Conservation (phyloP, 1,284 basidiomycete genomes). For the Pseudozyma sp. region DNA sequence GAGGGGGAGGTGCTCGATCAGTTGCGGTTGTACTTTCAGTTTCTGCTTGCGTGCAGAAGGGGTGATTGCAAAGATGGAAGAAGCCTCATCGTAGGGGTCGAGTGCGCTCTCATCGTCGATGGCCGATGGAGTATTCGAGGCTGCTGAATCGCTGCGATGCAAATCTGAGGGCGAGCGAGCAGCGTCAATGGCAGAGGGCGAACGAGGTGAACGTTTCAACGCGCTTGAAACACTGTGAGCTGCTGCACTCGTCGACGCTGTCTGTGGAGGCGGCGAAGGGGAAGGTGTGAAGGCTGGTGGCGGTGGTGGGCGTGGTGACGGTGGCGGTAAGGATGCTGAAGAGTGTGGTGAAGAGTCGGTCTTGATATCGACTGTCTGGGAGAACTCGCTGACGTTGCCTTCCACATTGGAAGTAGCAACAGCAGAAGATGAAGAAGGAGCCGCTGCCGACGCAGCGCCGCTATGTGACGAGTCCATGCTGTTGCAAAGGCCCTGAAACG, state of each 20-base stretch:
- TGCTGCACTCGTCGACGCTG: not conserved
- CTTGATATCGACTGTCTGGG: constrained; percentile 4
- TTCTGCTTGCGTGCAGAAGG: constrained; percentile 29
- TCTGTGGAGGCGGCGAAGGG: constrained; percentile 34
- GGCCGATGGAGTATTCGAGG: constrained; percentile 11
- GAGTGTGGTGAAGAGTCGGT: constrained; percentile 15
- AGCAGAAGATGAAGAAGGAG: not conserved
- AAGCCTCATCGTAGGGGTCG: constrained; percentile 16
- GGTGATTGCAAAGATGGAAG: constrained; percentile 15
- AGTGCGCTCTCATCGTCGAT: constrained; percentile 20
- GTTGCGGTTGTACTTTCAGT: constrained; percentile 44
- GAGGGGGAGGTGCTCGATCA: constrained; percentile 53
- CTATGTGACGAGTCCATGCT: constrained; percentile 8
- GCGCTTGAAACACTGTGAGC: not conserved
- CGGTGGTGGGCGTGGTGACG: constrained; percentile 30
- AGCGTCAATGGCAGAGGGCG: not conserved
- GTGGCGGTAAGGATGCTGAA: constrained; percentile 27
- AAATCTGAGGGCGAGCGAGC: constrained; percentile 11
- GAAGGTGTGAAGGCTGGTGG: constrained; percentile 47
- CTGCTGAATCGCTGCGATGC: constrained; percentile 6
- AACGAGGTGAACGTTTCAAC: constrained; percentile 1
- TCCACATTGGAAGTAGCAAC: not conserved
- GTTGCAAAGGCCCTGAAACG: too few relatives aligned
- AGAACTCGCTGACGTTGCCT: constrained; percentile 1
- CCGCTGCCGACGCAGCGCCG: constrained; percentile 2